phyloP scores from a whole-genome alignment of 1,139 yeast genomes.

The Blastobotrys indianensis region DNA sequence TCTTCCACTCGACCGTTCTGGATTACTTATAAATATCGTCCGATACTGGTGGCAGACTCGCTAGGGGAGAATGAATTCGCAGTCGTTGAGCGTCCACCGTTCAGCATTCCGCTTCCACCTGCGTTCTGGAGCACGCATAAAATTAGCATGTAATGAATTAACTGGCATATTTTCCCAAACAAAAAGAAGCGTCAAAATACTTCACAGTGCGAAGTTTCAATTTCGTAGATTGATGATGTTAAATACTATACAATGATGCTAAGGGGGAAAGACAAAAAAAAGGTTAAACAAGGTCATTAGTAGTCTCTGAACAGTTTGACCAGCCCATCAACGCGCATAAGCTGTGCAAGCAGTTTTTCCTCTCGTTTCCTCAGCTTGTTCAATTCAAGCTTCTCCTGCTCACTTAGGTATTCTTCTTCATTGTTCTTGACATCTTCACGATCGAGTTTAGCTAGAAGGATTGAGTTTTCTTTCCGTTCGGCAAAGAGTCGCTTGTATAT shows the following conservation, averaged over 20 bases:
- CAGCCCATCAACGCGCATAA: constrained; percentile 33
- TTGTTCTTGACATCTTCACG: constrained; percentile 87
- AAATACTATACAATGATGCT: no score
- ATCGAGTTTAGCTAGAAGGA: constrained; percentile 70
- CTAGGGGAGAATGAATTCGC: constrained; percentile 57
- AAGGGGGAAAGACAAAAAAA: not conserved
- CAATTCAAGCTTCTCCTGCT: constrained; percentile 69
- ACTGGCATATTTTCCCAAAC: not conserved
- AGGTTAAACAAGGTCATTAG: constrained; percentile 15
- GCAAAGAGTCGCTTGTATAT: constrained; percentile 50
- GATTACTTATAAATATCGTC: constrained; percentile 71
- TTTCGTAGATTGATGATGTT: no score
- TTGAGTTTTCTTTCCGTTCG: constrained; percentile 56
- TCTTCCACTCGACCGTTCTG: constrained; percentile 46
- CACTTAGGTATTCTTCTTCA: constrained; percentile 67
- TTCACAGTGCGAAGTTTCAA: no score
- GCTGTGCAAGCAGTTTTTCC: constrained; percentile 32
- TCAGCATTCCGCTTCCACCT: constrained; percentile 56
- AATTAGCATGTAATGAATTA: constrained; percentile 39
- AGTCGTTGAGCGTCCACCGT: constrained; percentile 72
- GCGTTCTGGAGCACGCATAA: constrained; percentile 69
- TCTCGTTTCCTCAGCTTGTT: constrained; percentile 41
- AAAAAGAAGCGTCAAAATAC: not conserved
- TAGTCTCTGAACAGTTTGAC: constrained; percentile 39
- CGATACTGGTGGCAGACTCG: constrained; percentile 57